Conservation (phyloP, 2,329 filamentous ascomycete genomes). For the Colletotrichum musae region DNA sequence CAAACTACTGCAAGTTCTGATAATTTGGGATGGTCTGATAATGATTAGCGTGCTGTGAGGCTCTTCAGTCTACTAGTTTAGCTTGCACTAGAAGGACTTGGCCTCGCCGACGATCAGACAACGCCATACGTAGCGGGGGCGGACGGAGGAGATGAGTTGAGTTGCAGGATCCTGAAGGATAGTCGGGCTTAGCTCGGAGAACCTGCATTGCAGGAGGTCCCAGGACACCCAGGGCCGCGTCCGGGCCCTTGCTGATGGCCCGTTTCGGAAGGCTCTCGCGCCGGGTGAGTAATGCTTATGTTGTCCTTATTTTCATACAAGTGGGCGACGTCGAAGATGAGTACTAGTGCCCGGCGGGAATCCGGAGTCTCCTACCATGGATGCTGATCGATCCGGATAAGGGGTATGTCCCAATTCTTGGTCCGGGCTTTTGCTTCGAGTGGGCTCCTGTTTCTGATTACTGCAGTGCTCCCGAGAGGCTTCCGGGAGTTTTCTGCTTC, state of each 20-base stretch:
- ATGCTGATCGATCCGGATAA: neutral
- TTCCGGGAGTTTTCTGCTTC: neutral
- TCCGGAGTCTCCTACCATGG: neutral
- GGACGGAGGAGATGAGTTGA: no score
- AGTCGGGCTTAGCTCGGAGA: conserved; percentile 11
- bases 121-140: no score
- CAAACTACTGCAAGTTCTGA: conserved; percentile 4
- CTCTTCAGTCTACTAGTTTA: no score
- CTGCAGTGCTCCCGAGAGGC: neutral
- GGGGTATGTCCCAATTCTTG: neutral
- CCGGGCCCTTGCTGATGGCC: neutral
- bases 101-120: no score
- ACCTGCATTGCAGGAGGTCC: neutral
- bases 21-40: neutral
- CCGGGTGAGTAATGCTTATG: conserved; percentile 14
- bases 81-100: no score
- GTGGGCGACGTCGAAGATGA: no score
- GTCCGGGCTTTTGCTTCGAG: no score
- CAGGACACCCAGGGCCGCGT: neutral
- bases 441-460: neutral
- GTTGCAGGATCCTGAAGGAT: no score
- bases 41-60: neutral
- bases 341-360: no score
- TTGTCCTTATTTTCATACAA: neutral
- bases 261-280: conserved; percentile 17